Base-by-base conservation (phyloP, 164 flowering plant species). In the Stephania yunnanensis region DNA sequence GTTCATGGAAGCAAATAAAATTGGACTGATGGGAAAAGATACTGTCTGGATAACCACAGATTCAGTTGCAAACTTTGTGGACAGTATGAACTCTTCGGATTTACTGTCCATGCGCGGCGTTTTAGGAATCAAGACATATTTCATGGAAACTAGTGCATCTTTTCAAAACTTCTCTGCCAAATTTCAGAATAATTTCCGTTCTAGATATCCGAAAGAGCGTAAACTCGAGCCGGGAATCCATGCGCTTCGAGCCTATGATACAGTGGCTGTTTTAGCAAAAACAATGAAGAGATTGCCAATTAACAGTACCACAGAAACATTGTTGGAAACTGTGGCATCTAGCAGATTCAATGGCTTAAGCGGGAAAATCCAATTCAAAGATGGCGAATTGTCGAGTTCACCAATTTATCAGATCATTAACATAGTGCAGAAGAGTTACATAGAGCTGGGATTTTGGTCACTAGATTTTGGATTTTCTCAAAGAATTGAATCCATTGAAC, bases 1-100 rank as follows among this genome's bases (percentile, higher is more conserved):
- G 48, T 80, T 78, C 19, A 46, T 13, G 52, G 78, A 74, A 76
- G 91, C 91, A 9, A 77, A 81, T 22, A 45, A 75, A 22, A 46
- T 80, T 17, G 84, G 64, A 10, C 12, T 79, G 31, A 79, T 79
- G 75, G 75, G 55, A 46, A 75, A 46, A 46, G 81, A 67, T 19
- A 71, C 69, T 25, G 81, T 75, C 2, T 79, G 81, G 81, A 75
- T 79, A 8, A 72, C 66, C 7, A 68, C 75, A 6, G 75, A 72
- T 25, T 44, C 63, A 1, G n/a, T 79, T 29, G 55, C 81, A 42
- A 71, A 45, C 46, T 10, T 44, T 25, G 7, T 79, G 5, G 70
- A 71, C 46, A 68, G 69, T 7, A 1, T 70, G 44, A 71, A 75
- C 63, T 74, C 81, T 1, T 78, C 81, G 0, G 29, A 71, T 46